Evolutionary conservation across 2,329 filamentous ascomycete species (phyloP).

Genomic region (Beauveria pseudobassiana): DNA sequence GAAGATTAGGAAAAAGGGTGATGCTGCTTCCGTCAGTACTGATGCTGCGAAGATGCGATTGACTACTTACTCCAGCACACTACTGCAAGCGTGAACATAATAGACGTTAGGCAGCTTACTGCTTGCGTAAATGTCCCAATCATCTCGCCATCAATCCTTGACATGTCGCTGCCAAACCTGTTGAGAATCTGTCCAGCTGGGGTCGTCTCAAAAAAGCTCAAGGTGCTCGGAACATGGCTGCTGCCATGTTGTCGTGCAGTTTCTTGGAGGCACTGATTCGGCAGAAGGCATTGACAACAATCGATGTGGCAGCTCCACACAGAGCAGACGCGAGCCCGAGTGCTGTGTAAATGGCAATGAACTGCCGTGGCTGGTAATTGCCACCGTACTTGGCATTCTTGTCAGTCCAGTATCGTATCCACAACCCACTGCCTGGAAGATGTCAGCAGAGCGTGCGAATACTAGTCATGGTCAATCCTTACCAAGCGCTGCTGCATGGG

Average conservation of each 20-base stretch:
- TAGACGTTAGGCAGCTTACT: slow-evolving; percentile 7
- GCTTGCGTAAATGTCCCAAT: slow-evolving; percentile 11
- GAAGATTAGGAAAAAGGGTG: slow-evolving; percentile 60
- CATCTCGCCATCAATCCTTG: slow-evolving; percentile 22
- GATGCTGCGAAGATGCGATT: slow-evolving; percentile 70
- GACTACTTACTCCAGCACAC: slow-evolving; percentile 68
- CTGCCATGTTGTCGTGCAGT: slow-evolving; percentile 86
- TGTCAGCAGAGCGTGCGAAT: slow-evolving; percentile 9
- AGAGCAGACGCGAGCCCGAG: slow-evolving; percentile 74
- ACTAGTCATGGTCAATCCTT: slow-evolving; percentile 22
- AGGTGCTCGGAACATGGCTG: slow-evolving; percentile 83
- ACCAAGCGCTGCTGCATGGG: slow-evolving; percentile 75
- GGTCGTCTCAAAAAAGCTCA: slow-evolving; percentile 93
- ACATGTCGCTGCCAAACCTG: slow-evolving; percentile 67
- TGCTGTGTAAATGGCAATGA: slow-evolving; percentile 81
- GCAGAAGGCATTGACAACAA: slow-evolving; percentile 93
- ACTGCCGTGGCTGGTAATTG: slow-evolving; percentile 71
- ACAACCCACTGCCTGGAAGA: slow-evolving; percentile 60
- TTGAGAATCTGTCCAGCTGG: slow-evolving; percentile 85
- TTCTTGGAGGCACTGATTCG: slow-evolving; percentile 91
- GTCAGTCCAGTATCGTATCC: slow-evolving; percentile 84
- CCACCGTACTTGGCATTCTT: slow-evolving; percentile 54
- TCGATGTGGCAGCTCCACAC: slow-evolving; percentile 74
- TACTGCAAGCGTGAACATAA: slow-evolving; percentile 57
- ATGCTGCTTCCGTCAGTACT: slow-evolving; percentile 69